These are phyloP conservation scores for Penicillium sp. DNA, from an alignment of 2,329 filamentous ascomycete species.

Conservation along the genomic window DNA sequence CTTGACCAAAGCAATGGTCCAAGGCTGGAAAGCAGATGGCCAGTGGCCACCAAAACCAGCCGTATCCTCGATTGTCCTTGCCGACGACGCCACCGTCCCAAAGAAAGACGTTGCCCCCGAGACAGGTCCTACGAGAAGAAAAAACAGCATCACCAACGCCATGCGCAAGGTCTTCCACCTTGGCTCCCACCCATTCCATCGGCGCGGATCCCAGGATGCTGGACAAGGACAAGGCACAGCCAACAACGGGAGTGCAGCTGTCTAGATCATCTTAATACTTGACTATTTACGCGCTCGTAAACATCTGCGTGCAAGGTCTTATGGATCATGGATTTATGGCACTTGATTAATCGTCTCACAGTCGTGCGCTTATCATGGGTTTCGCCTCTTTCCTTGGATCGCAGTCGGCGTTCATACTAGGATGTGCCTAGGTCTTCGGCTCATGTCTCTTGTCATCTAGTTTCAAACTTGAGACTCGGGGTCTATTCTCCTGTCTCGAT, in stretches of 20 bases:
- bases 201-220: conserved; percentile 25
- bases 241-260: neutral
- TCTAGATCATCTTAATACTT: conserved; percentile 1
- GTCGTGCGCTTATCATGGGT: neutral
- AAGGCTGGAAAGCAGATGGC: conserved; percentile 87
- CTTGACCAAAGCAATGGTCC: conserved; percentile 72
- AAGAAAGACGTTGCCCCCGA: conserved; percentile 13
- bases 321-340: conserved; percentile 1
- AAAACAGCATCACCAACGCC: conserved; percentile 36
- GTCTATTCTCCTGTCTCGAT: neutral
- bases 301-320: neutral
- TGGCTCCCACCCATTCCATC: conserved; percentile 35
- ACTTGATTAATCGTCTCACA: conserved; percentile 1
- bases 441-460: conserved; percentile 7
- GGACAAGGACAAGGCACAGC: conserved; percentile 1
- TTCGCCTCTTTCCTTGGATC: neutral
- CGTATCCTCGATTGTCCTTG: conserved; percentile 26
- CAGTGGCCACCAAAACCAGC: conserved; percentile 75
- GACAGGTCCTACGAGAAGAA: conserved; percentile 20
- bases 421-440: neutral
- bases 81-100: conserved; percentile 25
- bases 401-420: conserved; percentile 10
- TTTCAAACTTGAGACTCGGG: conserved; percentile 1
- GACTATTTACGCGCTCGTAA: neutral
- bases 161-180: conserved; percentile 40